These are phyloP conservation scores for Tarenaya hassleriana DNA, from an alignment of 345 rosid species.

Conservation along the genomic window DNA sequence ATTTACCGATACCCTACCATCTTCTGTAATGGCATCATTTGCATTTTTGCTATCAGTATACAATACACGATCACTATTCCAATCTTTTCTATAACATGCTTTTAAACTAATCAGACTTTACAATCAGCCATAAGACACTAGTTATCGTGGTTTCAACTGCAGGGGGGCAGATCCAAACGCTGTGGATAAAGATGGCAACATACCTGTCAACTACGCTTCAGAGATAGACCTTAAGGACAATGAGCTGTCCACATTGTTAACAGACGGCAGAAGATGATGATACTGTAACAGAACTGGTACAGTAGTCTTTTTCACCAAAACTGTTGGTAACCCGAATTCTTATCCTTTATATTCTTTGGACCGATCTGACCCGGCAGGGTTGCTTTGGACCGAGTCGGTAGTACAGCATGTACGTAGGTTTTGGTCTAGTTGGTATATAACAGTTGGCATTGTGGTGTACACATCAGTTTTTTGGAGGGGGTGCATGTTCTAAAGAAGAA, in stretches of 20 bases:
- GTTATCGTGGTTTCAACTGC: too few species aligned
- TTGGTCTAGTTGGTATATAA: too few species aligned
- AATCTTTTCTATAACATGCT: too few species aligned
- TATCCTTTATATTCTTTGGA: neutral
- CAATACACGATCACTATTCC: too few species aligned
- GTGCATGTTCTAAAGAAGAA: slow-evolving; percentile 23
- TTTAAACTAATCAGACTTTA: too few species aligned
- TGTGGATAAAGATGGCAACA: slow-evolving; percentile 36
- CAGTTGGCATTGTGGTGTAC: slow-evolving; percentile 27
- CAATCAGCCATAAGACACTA: too few species aligned
- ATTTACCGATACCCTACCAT: too few species aligned
- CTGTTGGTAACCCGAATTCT: too few species aligned
- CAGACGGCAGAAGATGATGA: slow-evolving; percentile 27
- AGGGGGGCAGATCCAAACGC: slow-evolving; percentile 65
- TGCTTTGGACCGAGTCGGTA: slow-evolving; percentile 3
- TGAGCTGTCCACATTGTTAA: slow-evolving; percentile 39
- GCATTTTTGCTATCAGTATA: too few species aligned
- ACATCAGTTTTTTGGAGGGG: slow-evolving; percentile 24
- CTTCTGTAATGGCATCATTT: too few species aligned
- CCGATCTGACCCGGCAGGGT: neutral
- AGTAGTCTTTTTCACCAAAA: too few species aligned
- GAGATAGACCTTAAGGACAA: slow-evolving; percentile 37
- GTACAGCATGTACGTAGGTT: slow-evolving; percentile 22
- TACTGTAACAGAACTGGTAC: too few species aligned
- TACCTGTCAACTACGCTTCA: slow-evolving; percentile 39